A percentile compares a stretch with the other conserved stretches of the same genome.
Conservation (phyloP, 345 rosid genomes). For the Brassica carinata region DNA sequence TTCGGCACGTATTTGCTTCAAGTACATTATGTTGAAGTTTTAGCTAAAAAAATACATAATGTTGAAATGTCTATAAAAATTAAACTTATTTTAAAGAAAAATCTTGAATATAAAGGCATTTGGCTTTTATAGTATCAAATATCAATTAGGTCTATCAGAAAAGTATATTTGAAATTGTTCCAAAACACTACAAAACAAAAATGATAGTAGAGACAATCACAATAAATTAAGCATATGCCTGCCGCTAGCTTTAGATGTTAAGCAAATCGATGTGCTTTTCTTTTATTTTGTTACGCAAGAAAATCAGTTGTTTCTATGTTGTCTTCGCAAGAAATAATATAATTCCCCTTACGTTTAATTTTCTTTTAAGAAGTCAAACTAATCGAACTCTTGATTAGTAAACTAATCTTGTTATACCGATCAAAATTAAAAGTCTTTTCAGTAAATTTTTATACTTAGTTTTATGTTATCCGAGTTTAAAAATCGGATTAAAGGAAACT, state of each 20-base stretch:
- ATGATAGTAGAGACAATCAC: not conserved
- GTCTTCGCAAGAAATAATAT: not conserved
- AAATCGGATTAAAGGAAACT: not conserved
- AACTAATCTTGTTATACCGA: not conserved
- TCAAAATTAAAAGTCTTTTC: not conserved
- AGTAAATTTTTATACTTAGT: conserved; percentile 3
- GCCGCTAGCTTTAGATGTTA: not conserved
- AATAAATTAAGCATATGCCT: not conserved
- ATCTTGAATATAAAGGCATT: not conserved
- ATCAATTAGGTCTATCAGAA: not conserved
- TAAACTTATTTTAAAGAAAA: not conserved
- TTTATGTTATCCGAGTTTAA: not conserved
- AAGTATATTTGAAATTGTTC: not conserved
- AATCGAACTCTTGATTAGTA: not conserved
- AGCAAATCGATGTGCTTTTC: not conserved
- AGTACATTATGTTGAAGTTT: not conserved
- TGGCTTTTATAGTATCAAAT: not conserved
- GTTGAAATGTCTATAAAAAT: not conserved
- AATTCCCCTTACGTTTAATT: not conserved
- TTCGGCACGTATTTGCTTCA: not conserved
- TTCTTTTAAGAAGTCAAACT: not conserved
- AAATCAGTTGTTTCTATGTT: not conserved
- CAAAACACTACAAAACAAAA: not conserved
- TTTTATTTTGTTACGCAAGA: not conserved
- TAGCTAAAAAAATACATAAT: not conserved